Base-by-base conservation (phyloP, 169 alveolate species). In the Cryptosporidium viatorum region DNA sequence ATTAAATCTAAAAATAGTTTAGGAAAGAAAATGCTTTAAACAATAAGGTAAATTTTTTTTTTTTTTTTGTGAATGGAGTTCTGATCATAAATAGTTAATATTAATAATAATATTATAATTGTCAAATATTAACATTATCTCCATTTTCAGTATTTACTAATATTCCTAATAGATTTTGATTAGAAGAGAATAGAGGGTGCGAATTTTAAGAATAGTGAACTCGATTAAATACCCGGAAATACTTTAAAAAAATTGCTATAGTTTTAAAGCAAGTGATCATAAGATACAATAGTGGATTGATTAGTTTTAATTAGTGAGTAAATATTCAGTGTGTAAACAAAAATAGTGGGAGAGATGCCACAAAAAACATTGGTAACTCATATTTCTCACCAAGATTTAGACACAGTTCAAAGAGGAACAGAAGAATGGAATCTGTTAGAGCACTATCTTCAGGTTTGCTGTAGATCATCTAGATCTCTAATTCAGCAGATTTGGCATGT, bases 401-500 rank as follows among this genome's bases (percentile, higher is more conserved):
- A 80, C 10, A 65, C 89, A 59, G 89, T 80, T 12, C 89, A 80
- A 29, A 59, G 89, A 62, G 89, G 89, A 48, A 80, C 89, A 3
- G 89, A 80, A 26, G 89, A 80, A 23, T 80, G 89, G 89, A 62
- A 80, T 65, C 62, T 80, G 0, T 65, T 80, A 51, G 89, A 80
- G 29, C 89, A 80, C 45, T 80, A 80, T 65, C 70, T 80, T 10
- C 89, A 80, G 51, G 74, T 80, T 35, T 80, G 89, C 62, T 80
- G 89, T 65, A 59, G 89, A 62, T 80, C 89, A 9, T 80, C 89
- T 10, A 80, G 89, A 59, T 80, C 80, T 8, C 45, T 80, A 21
- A 50, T 80, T 31, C 89, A 80, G 50, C 89, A 80, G 70, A 80
- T 80, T 21, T 80, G 89, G 89, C 89, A 80, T 33, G 75, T 80